Evolutionary conservation across 2,329 filamentous ascomycete genomes (phyloP).

Genomic region (Alternaria triticina): DNA sequence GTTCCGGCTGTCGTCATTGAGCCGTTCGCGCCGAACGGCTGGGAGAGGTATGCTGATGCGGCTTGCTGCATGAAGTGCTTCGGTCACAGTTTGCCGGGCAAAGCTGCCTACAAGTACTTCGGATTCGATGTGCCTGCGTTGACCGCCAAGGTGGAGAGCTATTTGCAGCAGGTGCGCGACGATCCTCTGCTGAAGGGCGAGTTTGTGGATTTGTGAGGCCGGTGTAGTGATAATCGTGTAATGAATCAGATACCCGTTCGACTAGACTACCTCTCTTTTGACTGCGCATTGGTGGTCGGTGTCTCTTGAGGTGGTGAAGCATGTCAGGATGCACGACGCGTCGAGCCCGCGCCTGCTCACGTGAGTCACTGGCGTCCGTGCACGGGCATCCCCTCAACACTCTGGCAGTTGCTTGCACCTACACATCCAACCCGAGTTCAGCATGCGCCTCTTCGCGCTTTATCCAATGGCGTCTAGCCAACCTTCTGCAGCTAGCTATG

Average conservation of each 20-base stretch:
- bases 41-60: slow-evolving; percentile 67
- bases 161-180: slow-evolving; percentile 46
- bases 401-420: no score
- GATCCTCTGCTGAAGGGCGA: slow-evolving; percentile 43
- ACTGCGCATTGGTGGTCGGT: no score
- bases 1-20: slow-evolving; percentile 65
- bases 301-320: neutral
- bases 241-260: neutral
- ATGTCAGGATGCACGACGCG: neutral
- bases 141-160: slow-evolving; percentile 49
- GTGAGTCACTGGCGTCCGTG: neutral
- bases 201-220: slow-evolving; percentile 39
- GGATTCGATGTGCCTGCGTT: slow-evolving; percentile 51
- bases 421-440: no score
- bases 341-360: neutral
- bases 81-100: slow-evolving; percentile 63
- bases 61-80: slow-evolving; percentile 61
- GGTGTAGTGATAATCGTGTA: neutral
- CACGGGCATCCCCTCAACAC: no score
- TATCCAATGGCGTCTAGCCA: no score
- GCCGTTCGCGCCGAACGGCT: slow-evolving; percentile 63
- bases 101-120: slow-evolving; percentile 63
- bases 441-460: no score
- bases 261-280: no score
- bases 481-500: no score